A percentile compares a stretch with the other conserved stretches of the same genome.
phyloP scores from a whole-genome alignment of 805 yeast species.

The Ascoidea rubescens region DNA sequence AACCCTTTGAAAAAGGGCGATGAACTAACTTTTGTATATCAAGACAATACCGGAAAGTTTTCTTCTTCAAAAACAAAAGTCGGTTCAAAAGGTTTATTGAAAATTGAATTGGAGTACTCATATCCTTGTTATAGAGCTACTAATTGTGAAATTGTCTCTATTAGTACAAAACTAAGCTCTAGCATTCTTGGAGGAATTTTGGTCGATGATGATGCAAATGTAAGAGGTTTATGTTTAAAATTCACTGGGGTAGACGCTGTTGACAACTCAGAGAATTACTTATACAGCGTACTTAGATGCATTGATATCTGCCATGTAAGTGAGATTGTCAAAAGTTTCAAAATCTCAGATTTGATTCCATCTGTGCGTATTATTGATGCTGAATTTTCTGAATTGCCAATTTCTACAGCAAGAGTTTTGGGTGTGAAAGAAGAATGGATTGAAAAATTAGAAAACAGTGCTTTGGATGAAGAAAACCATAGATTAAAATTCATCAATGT shows the following conservation, averaged over 20 bases:
- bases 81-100: conserved; percentile 34
- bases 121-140: conserved; percentile 74
- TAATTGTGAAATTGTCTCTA: conserved; percentile 60
- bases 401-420: conserved; percentile 65
- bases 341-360: conserved; percentile 31
- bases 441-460: conserved; percentile 39
- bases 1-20: conserved; percentile 60
- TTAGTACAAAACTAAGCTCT: conserved; percentile 57
- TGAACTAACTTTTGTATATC: conserved; percentile 42
- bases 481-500: conserved; percentile 64
- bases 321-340: conserved; percentile 30
- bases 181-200: conserved; percentile 73
- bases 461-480: conserved; percentile 1
- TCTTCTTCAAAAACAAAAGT: conserved; percentile 46
- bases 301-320: conserved; percentile 41
- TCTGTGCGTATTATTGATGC: conserved; percentile 60
- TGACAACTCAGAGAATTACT: conserved; percentile 44
- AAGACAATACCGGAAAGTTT: conserved; percentile 40
- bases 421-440: conserved; percentile 85
- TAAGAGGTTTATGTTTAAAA: conserved; percentile 76
- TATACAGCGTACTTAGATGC: conserved; percentile 65
- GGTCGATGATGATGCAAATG: conserved; percentile 61
- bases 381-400: conserved; percentile 57
- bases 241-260: conserved; percentile 64
- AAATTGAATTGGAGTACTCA: conserved; percentile 18